Evolutionary conservation across 441 rosid genomes (phyloP).

Genomic region (Gossypium gossypioides): DNA sequence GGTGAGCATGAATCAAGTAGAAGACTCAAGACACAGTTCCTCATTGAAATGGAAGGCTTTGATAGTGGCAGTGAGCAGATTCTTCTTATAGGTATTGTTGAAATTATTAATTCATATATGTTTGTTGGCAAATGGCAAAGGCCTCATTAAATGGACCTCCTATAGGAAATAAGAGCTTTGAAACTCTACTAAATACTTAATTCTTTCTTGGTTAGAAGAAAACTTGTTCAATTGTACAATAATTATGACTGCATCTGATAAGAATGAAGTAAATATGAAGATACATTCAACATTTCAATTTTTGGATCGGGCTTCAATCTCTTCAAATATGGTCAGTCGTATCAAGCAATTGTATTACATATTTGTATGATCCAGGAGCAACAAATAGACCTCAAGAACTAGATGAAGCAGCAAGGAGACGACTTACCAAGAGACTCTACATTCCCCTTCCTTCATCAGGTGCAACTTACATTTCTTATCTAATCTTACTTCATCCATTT

Average conservation of each 20-base stretch:
- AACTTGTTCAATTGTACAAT: neutral
- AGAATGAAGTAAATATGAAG: neutral
- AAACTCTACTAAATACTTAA: neutral
- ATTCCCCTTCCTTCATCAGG: constrained; percentile 93
- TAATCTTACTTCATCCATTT: constrained; percentile 14
- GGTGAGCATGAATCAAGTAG: constrained; percentile 97
- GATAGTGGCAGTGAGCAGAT: constrained; percentile 78
- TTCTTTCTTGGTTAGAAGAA: neutral
- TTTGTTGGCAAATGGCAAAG: neutral
- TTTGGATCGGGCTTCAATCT: neutral
- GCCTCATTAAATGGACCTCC: neutral
- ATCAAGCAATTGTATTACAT: neutral
- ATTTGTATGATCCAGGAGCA: constrained; percentile 52
- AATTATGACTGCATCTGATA: neutral
- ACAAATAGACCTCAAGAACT: constrained; percentile 97
- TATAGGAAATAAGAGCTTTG: neutral
- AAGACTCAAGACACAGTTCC: constrained; percentile 87
- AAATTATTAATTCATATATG: neutral
- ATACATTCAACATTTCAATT: neutral
- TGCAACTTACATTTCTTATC: constrained; percentile 18
- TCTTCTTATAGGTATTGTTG: constrained; percentile 69
- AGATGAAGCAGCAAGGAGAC: constrained; percentile 91
- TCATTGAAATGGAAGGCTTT: constrained; percentile 96
- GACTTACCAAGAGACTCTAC: constrained; percentile 84
- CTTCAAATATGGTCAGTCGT: neutral